These are phyloP conservation scores for Leccinum incarnatum DNA, from an alignment of 768 basidiomycete genomes.

Conservation along the genomic window DNA sequence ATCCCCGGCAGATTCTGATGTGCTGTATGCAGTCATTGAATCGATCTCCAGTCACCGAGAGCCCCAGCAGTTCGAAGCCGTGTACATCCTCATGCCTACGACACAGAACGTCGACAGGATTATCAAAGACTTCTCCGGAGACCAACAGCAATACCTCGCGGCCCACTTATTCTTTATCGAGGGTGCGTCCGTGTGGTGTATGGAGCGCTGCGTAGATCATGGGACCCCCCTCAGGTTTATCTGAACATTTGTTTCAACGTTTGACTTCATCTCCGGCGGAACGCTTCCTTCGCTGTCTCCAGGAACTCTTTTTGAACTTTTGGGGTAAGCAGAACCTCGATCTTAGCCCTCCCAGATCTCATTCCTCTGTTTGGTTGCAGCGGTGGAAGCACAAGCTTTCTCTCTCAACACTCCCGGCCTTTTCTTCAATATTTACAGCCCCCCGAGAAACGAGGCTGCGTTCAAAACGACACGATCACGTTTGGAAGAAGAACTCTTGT, in stretches of 20 bases:
- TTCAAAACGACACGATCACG: slow-evolving; percentile 66
- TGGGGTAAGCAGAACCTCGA: slow-evolving; percentile 61
- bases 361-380: slow-evolving; percentile 39
- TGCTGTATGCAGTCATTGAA: slow-evolving; percentile 71
- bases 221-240: slow-evolving; percentile 50
- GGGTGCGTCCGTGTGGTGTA: slow-evolving; percentile 44
- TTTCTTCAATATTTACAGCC: slow-evolving; percentile 89
- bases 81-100: slow-evolving; percentile 95
- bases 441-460: slow-evolving; percentile 68
- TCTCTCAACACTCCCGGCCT: slow-evolving; percentile 70
- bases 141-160: slow-evolving; percentile 68
- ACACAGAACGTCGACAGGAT: slow-evolving; percentile 90
- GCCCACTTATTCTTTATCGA: slow-evolving; percentile 95
- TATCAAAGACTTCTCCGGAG: slow-evolving; percentile 74
- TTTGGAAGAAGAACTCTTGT: slow-evolving; percentile 85
- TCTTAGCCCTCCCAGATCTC: background rate
- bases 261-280: slow-evolving; percentile 75
- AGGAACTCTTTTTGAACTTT: slow-evolving; percentile 91
- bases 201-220: background rate
- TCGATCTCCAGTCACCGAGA: slow-evolving; percentile 80
- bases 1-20: slow-evolving; percentile 8
- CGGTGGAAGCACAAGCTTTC: slow-evolving; percentile 84
- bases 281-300: slow-evolving; percentile 69
- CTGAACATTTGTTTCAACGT: slow-evolving; percentile 73
- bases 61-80: slow-evolving; percentile 84